phyloP scores from a whole-genome alignment of 345 rosid species.

The Eucalyptus decipiens region DNA sequence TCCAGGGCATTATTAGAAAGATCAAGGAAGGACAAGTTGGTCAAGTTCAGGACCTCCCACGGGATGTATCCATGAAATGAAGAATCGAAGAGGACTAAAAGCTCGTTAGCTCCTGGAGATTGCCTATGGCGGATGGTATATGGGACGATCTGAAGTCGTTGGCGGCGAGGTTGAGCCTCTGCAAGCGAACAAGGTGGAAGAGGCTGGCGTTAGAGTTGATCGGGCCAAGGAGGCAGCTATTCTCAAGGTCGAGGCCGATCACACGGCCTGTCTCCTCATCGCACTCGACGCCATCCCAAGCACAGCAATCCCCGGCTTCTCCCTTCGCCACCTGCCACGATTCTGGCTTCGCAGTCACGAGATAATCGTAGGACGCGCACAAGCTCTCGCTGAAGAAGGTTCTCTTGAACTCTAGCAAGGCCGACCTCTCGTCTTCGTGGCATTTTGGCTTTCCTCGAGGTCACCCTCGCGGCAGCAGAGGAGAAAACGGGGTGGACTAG shows the following conservation, averaged over 20 bases:
- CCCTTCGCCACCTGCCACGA: not conserved
- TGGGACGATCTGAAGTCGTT: not conserved
- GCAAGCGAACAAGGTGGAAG: slow-evolving; percentile 1
- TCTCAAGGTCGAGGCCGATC: not conserved
- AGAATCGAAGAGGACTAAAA: slow-evolving; percentile 1
- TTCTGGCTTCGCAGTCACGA: not conserved
- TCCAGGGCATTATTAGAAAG: not conserved
- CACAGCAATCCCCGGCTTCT: not conserved
- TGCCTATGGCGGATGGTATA: not conserved
- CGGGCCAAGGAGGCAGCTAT: not conserved
- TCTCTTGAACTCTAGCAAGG: not conserved
- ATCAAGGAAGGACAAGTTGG: slow-evolving; percentile 6
- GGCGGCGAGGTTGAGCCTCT: not conserved
- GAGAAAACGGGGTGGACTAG: not conserved
- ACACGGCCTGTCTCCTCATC: slow-evolving; percentile 1
- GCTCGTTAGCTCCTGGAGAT: not conserved
- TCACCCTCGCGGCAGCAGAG: not conserved
- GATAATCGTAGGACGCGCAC: not conserved
- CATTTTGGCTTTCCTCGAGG: not conserved
- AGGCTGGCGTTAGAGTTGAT: not conserved
- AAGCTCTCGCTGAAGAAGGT: not conserved
- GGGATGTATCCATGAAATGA: slow-evolving; percentile 1
- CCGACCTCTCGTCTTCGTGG: not conserved
- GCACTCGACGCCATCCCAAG: not conserved
- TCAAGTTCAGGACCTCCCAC: not conserved